Base-by-base conservation (phyloP, 805 yeast genomes). In the Wickerhamomyces mucosus region DNA sequence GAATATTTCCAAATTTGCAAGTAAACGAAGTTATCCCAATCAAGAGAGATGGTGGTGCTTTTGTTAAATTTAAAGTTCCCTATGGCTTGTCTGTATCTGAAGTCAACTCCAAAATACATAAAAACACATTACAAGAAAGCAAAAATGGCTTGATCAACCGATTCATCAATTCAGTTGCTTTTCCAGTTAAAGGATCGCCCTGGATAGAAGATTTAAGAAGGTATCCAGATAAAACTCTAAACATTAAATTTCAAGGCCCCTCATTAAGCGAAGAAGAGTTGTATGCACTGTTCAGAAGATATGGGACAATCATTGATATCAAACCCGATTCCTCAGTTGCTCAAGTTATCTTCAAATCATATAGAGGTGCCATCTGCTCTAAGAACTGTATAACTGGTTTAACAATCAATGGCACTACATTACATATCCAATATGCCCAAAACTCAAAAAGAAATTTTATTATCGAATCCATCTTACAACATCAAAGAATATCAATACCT, bases 131-230 rank as follows among this genome's bases (percentile, higher is more conserved):
- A 26, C 38, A 48, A 42, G 47, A 64, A 52, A 44, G 69, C 41
- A 35, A 59, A 34, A 32, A 45, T 41, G 61, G 63, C 10, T 28
- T 61, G 9, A 35, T 58, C 15, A 60, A 67, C 15, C 62, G 61
- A 33, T 44, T 73, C n/a, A 53, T 69, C 2, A 60, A 56, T 35
- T 80, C 78, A 3, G 59, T 61, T 37, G 78, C 69, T 32, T 78
- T 66, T 47, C 76, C 81, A 1, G 96, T 92, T 1, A 78, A 80
- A 44, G 99, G 99, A 39, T 63, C 70, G 2, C 98, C 99, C 0
- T 89, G 96, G 96, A 80, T 92, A 38, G 97, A 89, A 58, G 98
- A 92, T 51, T 62, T 92, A 52, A 70, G 83, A 44, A 60, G 96
- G 39, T 71, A 67, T 41, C 94, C 95, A 7, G 74, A 79, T 33